Base-by-base conservation (phyloP, 495 filamentous ascomycete species). In the Geopyxis carbonaria region DNA sequence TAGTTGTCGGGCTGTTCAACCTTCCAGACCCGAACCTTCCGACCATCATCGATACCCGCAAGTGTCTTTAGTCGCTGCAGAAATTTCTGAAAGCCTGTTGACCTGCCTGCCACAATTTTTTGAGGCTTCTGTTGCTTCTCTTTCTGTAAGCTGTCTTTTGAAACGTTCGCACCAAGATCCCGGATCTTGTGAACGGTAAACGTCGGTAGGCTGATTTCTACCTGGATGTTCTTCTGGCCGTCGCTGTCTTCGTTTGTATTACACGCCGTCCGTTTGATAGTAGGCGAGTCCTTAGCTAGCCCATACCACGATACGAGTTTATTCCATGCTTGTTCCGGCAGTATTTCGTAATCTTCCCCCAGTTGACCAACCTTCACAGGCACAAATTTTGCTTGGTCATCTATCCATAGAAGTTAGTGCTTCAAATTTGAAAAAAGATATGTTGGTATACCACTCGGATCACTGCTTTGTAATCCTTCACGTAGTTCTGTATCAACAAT, bases 121-220 rank as follows among this genome's bases (percentile, higher is more conserved):
- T 70, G 62, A 0, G 78, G 70, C 6, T 66, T 63, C 8, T 66
- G 59, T 15, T 63, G 67, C 50, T 71, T 76, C 41, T 57, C 64
- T 16, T 47, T 62, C 47, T 74, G 73, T 42, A 80, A 50, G 1
- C 65, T 55, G 44, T 75, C 66, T 10, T 66, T 63, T 4, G 76
- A 69, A n/a, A 67, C 70, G 6, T 58, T 66, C n/a, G 62, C 56
- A 14, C 66, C 64, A 24, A 59, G 60, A 40, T 69, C 68, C 47
- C 70, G 68, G 7, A 95, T 63, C 45, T 85, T 84, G 47, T 91
- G 71, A 30, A 97, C 69, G 1, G 77, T 85, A 59, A 93, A 81
- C 15, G 93, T 68, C 1, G 81, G 84, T 14, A 86, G 91, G 48
- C 85, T 70, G 22, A 80, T 64, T 56, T 97, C 89, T 47, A 78